Base-by-base conservation (phyloP, 176 grass and related monocot species). In the Bothriochloa decipiens region DNA sequence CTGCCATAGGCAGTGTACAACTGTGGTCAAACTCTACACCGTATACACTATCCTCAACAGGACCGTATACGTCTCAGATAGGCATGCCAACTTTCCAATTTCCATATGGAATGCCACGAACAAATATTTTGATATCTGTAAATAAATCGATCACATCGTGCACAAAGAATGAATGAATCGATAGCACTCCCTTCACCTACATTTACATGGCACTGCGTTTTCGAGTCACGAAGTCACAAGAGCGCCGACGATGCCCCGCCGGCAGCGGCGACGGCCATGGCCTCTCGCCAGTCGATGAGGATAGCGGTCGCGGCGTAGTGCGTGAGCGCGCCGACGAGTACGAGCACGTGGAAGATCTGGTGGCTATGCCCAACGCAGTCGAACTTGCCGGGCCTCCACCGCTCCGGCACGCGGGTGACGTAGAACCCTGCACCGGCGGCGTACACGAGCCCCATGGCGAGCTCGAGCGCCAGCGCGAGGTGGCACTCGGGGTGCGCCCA, bases 341-440 rank as follows among this genome's bases (percentile, higher is more conserved):
- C 96, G 52, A 98, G 85, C 58, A 87, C 86, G 43, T 98, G 96
- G 83, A 98, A 98, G 77, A 98, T 95, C 91, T 98, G 93, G 83
- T 98, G 96, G 86, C 96, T 98, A 26, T 98, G 96, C 0, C 96
- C 93, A 0, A 92, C 89, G 17, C 92, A 77, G 22, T 98, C 96
- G 17, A 95, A 96, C 55, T 27, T 61, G 3, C 96, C 96, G 0
- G 96, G 96, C 25, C 86, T 53, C 93, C 93, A 98, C 74, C 88
- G n/a, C 91, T 98, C 96, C 9, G 93, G 96, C 65, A 96, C 93
- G 67, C 96, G 85, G 43, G 32, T 73, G 47, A 92, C 96, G 75
- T 96, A 98, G 83, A 98, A 92, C 1, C 85, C 83, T 0, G 89
- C 94, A 0, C 96, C 96, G 0, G 83, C 67, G 0, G 88, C 83